A percentile compares a stretch with the other conserved stretches of the same genome.
phyloP scores from a whole-genome alignment of 345 rosid genomes.

The Lepidium sativum region DNA sequence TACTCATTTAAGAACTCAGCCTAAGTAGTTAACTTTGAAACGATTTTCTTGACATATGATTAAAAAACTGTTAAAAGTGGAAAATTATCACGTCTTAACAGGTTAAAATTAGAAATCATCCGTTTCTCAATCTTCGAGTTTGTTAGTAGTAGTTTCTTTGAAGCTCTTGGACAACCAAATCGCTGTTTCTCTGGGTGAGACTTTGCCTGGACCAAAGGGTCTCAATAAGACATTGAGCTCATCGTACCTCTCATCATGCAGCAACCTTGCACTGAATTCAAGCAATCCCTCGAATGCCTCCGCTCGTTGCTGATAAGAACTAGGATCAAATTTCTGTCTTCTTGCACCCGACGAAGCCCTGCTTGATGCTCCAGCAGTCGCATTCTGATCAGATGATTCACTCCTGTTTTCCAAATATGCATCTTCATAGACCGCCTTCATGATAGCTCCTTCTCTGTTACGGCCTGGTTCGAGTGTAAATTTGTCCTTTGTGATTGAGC shows the following conservation, averaged over 20 bases:
- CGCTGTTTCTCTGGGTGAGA: conserved; percentile 97
- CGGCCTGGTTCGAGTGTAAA: conserved; percentile 61
- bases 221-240: conserved; percentile 90
- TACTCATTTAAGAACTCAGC: conserved; percentile 17
- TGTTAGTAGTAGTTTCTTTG: conserved; percentile 57
- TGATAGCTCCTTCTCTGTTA: conserved; percentile 28
- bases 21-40: conserved; percentile 19
- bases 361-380: conserved; percentile 90
- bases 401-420: conserved; percentile 52
- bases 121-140: conserved; percentile 37
- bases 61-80: conserved; percentile 12
- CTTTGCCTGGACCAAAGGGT: conserved; percentile 99
- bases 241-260: conserved; percentile 81
- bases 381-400: conserved; percentile 80
- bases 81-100: conserved; percentile 6
- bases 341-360: conserved; percentile 64
- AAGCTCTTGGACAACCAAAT: conserved; percentile 98
- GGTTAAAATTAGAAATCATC: conserved; percentile 19
- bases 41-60: conserved; percentile 10
- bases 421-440: conserved; percentile 41
- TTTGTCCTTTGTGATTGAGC: conserved; percentile 82
- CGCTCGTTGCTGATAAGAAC: conserved; percentile 87
- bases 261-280: conserved; percentile 92
- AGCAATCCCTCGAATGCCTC: conserved; percentile 98
- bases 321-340: conserved; percentile 62